These are phyloP conservation scores for Cercophora sp. DNA, from an alignment of 495 filamentous ascomycete species.

Conservation along the genomic window DNA sequence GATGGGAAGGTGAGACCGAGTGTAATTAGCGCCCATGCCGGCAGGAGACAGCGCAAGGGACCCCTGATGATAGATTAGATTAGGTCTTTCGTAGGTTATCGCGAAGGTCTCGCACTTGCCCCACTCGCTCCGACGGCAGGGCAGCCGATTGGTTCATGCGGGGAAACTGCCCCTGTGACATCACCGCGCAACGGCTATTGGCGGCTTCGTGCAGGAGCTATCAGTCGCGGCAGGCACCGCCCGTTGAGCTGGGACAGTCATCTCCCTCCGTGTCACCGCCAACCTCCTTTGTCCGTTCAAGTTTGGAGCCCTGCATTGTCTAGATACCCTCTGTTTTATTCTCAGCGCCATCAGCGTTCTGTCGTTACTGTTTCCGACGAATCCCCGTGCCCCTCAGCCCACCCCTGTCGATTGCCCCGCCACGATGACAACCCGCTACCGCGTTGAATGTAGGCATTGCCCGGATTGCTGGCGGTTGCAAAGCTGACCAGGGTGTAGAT, in stretches of 20 bases:
- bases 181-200: constrained; percentile 21
- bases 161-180: constrained; percentile 26
- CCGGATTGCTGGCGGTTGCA: neutral
- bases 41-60: too few relatives aligned
- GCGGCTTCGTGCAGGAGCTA: constrained; percentile 2
- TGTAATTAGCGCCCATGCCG: too few relatives aligned
- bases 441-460: constrained; percentile 70
- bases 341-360: neutral
- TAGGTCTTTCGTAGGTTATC: too few relatives aligned
- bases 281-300: neutral
- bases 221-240: neutral
- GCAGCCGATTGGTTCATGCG: constrained; percentile 10
- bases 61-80: too few relatives aligned
- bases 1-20: too few relatives aligned
- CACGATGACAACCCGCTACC: constrained; percentile 82
- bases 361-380: neutral
- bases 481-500: constrained; percentile 48
- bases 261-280: too few relatives aligned
- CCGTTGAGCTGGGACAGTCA: too few relatives aligned
- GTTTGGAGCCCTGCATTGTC: too few relatives aligned
- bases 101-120: too few relatives aligned
- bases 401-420: neutral
- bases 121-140: too few relatives aligned
- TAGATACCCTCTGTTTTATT: neutral
- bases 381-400: neutral